Base-by-base conservation (phyloP, 1,139 yeast species). In the Magnusiomyces magnusii region DNA sequence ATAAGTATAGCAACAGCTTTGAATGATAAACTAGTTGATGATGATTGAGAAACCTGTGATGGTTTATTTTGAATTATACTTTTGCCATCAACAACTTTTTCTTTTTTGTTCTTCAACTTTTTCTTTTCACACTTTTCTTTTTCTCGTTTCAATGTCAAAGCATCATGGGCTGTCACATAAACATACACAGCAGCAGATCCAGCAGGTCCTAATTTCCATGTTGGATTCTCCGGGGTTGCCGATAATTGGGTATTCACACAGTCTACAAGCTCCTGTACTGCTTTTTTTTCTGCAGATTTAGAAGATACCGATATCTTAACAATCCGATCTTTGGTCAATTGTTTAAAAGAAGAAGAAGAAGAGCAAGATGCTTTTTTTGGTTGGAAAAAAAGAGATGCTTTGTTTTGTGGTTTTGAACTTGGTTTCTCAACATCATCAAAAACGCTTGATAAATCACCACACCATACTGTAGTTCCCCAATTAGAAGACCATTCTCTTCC, bases 1-100 rank as follows among this genome's bases (percentile, higher is more conserved):
- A 83, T 76, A 25, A 84, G 76, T 2, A 86, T 60, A 0, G 86
- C 91, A 1, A 85, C 74, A 0, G 84, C 83, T 47, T 65, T 50
- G 39, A 17, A 25, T 28, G 53, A n/a, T 2, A 19, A 7, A 24
- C 24, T 28, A 2, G 21, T 17, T 2, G 41, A 28, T 15, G 41
- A 3, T 28, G 53, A 2, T 28, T 21, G 5, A 2, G 49, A 21
- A n/a, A n/a, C n/a, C n/a, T n/a, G n/a, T n/a, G n/a, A n/a, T n/a
- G n/a, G n/a, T n/a, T n/a, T n/a, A n/a, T n/a, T n/a, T n/a, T n/a
- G n/a, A n/a, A n/a, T n/a, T n/a, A 31, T 31, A 31, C 36, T 31
- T 31, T 31, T 31, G 36, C 10, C 36, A n/a, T n/a, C n/a, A n/a
- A n/a, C n/a, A n/a, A n/a, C n/a, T 31, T 31, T 31, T 31, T 31